Evolutionary conservation across 352 stramenopile genomes (phyloP).

Genomic region (Pythium monospermum): DNA sequence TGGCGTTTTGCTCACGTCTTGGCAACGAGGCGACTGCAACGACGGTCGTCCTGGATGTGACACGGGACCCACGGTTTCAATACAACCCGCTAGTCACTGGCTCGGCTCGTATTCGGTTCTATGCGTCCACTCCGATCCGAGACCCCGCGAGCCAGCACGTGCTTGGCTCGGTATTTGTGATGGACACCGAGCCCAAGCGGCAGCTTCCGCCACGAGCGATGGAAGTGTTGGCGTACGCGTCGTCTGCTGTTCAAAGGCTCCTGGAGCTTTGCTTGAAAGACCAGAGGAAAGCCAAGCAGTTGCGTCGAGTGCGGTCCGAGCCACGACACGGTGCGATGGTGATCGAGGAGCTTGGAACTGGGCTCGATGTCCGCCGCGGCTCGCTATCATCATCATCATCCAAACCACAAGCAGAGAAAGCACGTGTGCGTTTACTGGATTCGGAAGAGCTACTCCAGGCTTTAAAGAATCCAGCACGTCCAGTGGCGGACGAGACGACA

Average conservation of each 20-base stretch:
- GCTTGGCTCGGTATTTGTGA: constrained; percentile 79
- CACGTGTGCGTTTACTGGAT: no score
- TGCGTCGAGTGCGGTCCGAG: constrained; percentile 23
- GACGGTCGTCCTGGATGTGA: constrained; percentile 80
- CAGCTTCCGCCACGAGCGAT: constrained; percentile 44
- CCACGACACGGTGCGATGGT: no score
- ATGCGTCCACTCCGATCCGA: constrained; percentile 76
- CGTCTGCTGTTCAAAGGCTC: constrained; percentile 46
- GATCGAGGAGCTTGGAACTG: no score
- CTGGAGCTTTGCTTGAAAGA: constrained; percentile 11
- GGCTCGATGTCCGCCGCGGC: no score
- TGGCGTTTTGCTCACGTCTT: constrained; percentile 62
- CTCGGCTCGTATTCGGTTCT: constrained; percentile 90
- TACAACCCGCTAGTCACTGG: constrained; percentile 86
- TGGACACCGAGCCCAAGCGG: constrained; percentile 55
- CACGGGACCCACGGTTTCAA: constrained; percentile 78
- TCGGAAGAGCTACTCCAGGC: no score
- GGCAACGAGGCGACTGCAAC: constrained; percentile 36
- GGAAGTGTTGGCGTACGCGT: constrained; percentile 67
- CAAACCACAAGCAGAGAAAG: no score
- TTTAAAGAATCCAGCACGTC: no score
- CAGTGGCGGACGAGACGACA: no score
- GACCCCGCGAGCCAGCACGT: constrained; percentile 49
- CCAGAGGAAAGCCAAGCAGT: constrained; percentile 3
- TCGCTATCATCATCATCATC: no score